Evolutionary conservation across 2,329 filamentous ascomycete species (phyloP).

Genomic region (Pyricularia pennisetigena): DNA sequence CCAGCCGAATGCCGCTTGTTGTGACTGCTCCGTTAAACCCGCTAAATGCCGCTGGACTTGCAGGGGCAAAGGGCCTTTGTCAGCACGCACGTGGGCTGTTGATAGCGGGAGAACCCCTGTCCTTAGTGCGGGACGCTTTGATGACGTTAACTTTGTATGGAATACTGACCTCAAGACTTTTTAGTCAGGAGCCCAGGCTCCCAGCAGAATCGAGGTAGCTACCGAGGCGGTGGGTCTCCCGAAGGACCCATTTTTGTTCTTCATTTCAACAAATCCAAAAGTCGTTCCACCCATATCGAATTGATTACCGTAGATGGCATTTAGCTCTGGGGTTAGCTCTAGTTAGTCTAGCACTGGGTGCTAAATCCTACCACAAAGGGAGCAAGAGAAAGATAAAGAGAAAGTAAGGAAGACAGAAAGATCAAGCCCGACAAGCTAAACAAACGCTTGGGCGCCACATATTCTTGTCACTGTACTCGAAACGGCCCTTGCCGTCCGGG

Average conservation of each 20-base stretch:
- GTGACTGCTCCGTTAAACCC: background rate
- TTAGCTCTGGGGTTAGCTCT: background rate
- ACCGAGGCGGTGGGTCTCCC: background rate
- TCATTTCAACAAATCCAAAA: background rate
- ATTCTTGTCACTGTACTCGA: background rate
- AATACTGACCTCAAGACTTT: background rate
- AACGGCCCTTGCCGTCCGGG: background rate
- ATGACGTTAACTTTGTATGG: background rate
- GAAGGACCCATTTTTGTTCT: background rate
- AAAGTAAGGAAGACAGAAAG: background rate
- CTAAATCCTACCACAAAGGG: background rate
- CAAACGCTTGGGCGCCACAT: background rate
- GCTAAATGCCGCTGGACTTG: background rate
- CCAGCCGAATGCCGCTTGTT: background rate
- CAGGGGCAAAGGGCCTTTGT: background rate
- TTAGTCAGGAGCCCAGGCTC: background rate
- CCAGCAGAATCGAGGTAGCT: background rate
- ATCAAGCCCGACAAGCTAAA: background rate
- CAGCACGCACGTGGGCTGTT: background rate
- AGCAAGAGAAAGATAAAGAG: background rate
- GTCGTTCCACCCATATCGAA: background rate
- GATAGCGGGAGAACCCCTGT: background rate
- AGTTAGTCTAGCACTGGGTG: background rate
- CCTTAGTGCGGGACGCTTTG: background rate
- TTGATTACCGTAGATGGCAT: background rate